These are phyloP conservation scores for Tylopilus orsonianus DNA, from an alignment of 1,284 basidiomycete genomes.

Conservation along the genomic window DNA sequence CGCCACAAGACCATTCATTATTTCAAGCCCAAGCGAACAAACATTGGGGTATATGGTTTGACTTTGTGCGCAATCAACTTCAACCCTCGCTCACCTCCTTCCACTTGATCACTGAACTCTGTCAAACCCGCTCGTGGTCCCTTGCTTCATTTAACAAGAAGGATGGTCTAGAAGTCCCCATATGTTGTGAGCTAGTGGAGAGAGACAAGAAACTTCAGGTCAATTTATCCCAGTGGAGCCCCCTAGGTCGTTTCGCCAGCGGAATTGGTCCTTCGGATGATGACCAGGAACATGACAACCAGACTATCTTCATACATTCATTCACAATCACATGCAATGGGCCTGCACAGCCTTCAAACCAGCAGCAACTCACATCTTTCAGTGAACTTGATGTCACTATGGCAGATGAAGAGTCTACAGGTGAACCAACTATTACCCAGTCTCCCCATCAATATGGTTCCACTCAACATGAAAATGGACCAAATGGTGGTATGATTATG, in stretches of 20 bases:
- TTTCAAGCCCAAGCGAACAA: not conserved
- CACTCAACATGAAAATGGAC: too few relatives aligned
- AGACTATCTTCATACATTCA: not conserved
- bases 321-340: not conserved
- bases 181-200: not conserved
- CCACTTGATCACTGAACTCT: not conserved
- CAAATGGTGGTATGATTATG: too few relatives aligned
- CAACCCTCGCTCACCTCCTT: not conserved
- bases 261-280: not conserved
- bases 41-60: not conserved
- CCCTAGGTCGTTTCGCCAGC: not conserved
- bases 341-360: not conserved
- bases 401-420: too few relatives aligned
- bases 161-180: not conserved
- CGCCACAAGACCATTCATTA: not conserved
- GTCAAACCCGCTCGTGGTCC: not conserved
- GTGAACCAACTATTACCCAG: too few relatives aligned
- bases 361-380: not conserved
- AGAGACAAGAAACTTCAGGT: not conserved
- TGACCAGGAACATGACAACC: not conserved
- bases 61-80: not conserved
- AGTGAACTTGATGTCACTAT: not conserved
- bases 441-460: too few relatives aligned
- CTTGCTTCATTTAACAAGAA: not conserved
- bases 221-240: not conserved